Conservation (phyloP, 164 flowering plant species). For the Vitis rupestris region DNA sequence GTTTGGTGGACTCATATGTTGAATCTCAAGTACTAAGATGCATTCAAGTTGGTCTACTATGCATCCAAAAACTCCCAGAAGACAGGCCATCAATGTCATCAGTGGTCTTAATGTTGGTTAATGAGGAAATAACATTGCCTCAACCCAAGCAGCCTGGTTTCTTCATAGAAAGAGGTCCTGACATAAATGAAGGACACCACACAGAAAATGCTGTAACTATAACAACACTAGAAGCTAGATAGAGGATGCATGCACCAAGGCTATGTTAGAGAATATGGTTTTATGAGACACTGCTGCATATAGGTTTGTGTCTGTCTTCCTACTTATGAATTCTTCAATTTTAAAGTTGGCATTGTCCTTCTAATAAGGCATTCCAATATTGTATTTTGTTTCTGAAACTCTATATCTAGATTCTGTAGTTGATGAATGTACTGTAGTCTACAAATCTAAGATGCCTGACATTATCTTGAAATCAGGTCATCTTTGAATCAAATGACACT, state of each 20-base stretch:
- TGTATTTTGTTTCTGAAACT: too few relatives aligned
- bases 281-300: too few relatives aligned
- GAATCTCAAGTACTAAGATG: conserved; percentile 24
- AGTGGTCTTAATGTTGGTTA: conserved; percentile 29
- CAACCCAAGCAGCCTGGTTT: conserved; percentile 19
- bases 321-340: too few relatives aligned
- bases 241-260: neutral
- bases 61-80: conserved; percentile 28
- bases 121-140: conserved; percentile 19
- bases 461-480: too few relatives aligned
- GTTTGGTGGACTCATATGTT: conserved; percentile 1
- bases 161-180: neutral
- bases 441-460: too few relatives aligned
- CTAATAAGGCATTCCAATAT: too few relatives aligned
- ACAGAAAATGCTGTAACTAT: conserved; percentile 8
- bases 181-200: neutral
- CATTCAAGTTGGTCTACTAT: conserved; percentile 33
- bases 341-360: too few relatives aligned
- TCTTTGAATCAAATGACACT: too few relatives aligned
- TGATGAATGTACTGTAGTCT: too few relatives aligned
- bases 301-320: too few relatives aligned
- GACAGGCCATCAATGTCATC: conserved; percentile 34
- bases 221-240: conserved; percentile 11
- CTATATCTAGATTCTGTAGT: too few relatives aligned
- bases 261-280: too few relatives aligned